Evolutionary conservation across 2,329 filamentous ascomycete species (phyloP), one percentile per base, ranked within the genome.

Genomic region (Xylariaceae sp.): DNA sequence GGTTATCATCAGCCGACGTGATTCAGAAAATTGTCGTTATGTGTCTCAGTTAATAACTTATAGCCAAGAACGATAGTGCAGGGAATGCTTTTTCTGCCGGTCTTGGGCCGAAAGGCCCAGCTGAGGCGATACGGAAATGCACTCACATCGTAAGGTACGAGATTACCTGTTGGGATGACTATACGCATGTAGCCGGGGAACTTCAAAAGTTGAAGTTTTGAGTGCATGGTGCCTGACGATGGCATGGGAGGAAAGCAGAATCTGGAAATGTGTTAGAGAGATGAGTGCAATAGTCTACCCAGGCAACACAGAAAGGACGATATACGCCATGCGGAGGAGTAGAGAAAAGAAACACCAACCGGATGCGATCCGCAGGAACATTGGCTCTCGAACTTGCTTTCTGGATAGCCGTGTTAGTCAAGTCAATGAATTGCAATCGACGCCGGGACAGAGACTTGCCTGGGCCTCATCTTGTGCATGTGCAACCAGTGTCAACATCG

Each of bases 121-220:
- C 17, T 15, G n/a, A 30, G 35, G 9, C 10, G 8, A 1, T 11
- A 55, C 15, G 7, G 18, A 10, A 34, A 37, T 44, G 8, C 18
- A 65, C 68, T 66, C 48, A 70, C 68, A 61, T 99, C 93, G 68
- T 89, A 91, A 6, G 84, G 80, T 10, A 89, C 86, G 53, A 97
- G 77, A 68, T 99, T 99, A 1, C 92, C 94, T 2, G 88, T 93
- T 0, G 94, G 92, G 1, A 97, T 79, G 1, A 88, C 93, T 50
- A 99, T 80, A 5, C 94, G 85, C 13, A 97, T 74, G 71, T 92
- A 86, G 1, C 76, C 75, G 0, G 82, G 76, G 66, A 91, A 90
- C 67, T 92, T 93, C n/a, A 97, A 80, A 1, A 97, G 75, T 82
- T 96, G 92, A 49, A 97, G 78, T 71, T 99, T 97, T 53, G 91